phyloP scores from a whole-genome alignment of 768 basidiomycete species.

The Pleurotus sapidus region DNA sequence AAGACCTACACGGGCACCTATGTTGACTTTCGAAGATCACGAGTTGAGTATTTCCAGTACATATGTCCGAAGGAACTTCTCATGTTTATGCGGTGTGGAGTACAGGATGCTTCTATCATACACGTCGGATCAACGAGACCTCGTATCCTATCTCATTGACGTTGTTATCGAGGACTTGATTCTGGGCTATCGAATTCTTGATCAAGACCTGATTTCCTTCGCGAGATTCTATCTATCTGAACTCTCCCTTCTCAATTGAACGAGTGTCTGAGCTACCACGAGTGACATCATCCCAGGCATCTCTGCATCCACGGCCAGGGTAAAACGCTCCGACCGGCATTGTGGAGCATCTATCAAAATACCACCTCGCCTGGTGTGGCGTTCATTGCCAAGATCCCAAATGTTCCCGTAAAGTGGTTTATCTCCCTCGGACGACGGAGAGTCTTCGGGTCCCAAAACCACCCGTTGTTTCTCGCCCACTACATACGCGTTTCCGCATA shows the following conservation, averaged over 20 bases:
- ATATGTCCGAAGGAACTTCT: conserved; percentile 4
- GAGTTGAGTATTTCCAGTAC: not conserved
- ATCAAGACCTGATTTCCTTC: not conserved
- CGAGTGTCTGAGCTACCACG: not conserved
- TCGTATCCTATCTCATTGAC: not conserved
- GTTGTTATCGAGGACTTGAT: not conserved
- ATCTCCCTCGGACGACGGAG: not conserved
- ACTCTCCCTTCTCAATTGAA: not conserved
- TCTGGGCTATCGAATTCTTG: not conserved
- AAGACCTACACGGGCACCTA: not conserved
- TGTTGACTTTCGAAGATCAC: not conserved
- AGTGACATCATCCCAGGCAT: not conserved
- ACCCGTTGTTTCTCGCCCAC: not conserved
- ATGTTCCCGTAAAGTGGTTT: not conserved
- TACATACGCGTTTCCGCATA: not conserved
- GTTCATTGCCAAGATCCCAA: not conserved
- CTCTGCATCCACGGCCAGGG: not conserved
- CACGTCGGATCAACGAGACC: not conserved
- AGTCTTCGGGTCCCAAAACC: not conserved
- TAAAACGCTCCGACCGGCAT: not conserved
- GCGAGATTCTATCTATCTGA: not conserved
- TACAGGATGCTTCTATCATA: conserved; percentile 4
- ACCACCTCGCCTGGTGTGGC: not conserved
- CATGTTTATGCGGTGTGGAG: conserved; percentile 5
- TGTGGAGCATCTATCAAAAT: conserved; percentile 6